Evolutionary conservation across 371 early-diverging fungal species (phyloP), one percentile per base, ranked within the genome.

Genomic region (Mucor velutinosus): DNA sequence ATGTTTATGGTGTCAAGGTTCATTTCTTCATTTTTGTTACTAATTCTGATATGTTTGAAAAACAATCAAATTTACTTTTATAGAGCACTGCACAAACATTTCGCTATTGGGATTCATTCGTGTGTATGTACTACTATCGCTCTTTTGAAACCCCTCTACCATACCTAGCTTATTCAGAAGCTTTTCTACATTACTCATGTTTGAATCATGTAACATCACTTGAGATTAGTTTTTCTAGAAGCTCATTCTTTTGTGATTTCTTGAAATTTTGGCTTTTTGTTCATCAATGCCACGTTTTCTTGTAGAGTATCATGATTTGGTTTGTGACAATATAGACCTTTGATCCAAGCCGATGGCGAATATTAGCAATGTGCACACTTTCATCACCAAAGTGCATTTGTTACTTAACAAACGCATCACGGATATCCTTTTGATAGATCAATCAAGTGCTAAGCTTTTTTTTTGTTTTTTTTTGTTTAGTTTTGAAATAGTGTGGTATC

Each of bases 31-130:
- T 23, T 27, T 51, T 27, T 53, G 53, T 53, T 53, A 53, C 53
- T 53, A 27, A 53, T 53, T 53, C 23, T 53, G 53, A 53, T 19
- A 27, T 15, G 4, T 25, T 53, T 53, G 53, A 53, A 53, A 47
- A 59, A 59, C 59, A 59, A 59, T 23, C 19, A 60, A 60, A 60
- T 60, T 60, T 60, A 60, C 60, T 60, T 60, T 43, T 60, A 43
- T 43, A 43, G 60, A 43, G 27, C 3, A 27, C 4, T 1, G 27
- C 11, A 60, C 29, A 60, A 60, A 60, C 60, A 60, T 60, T 60
- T 23, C 53, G 27, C 12, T 53, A 27, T 25, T 27, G 27, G 23
- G 53, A 51, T 25, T 15, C 51, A 12, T 25, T 15, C 11, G 3
- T 4, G 2, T 53, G 25, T 17, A 6, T 45, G 17, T 47, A n/a